phyloP scores from a whole-genome alignment of 108 stramenopile genomes.

The Cyclotella choctawhatcheeana region DNA sequence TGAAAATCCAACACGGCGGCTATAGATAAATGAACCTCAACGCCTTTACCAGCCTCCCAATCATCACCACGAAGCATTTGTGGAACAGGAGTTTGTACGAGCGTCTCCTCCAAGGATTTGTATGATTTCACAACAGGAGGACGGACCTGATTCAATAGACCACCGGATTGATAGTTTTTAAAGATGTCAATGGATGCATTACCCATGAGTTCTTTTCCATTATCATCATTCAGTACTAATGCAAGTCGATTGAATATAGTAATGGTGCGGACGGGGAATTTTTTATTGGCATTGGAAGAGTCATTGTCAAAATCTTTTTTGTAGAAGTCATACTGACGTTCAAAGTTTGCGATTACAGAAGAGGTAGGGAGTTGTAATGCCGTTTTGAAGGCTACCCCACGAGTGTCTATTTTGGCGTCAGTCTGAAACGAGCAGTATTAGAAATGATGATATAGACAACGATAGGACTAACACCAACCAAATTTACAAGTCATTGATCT shows the following conservation, averaged over 20 bases:
- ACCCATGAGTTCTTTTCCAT: slow-evolving; percentile 24
- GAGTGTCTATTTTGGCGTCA: slow-evolving; percentile 57
- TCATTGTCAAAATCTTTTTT: slow-evolving; percentile 42
- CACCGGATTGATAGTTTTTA: slow-evolving; percentile 53
- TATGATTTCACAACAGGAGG: slow-evolving; percentile 55
- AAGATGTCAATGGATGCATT: slow-evolving; percentile 36
- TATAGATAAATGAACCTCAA: slow-evolving; percentile 56
- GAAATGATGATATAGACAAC: neutral
- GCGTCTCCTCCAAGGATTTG: slow-evolving; percentile 48
- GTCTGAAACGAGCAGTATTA: slow-evolving; percentile 9
- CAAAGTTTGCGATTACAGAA: slow-evolving; percentile 52
- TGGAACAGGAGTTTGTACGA: slow-evolving; percentile 54
- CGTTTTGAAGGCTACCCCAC: slow-evolving; percentile 54
- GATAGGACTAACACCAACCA: neutral
- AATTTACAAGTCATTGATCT: neutral
- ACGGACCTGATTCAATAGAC: slow-evolving; percentile 60
- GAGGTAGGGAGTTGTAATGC: slow-evolving; percentile 48
- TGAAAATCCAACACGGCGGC: slow-evolving; percentile 55
- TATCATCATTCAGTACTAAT: slow-evolving; percentile 50
- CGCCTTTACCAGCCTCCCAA: slow-evolving; percentile 63
- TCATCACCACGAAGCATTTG: slow-evolving; percentile 67
- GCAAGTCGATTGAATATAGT: slow-evolving; percentile 65
- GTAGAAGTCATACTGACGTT: slow-evolving; percentile 58
- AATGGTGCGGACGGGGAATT: slow-evolving; percentile 52
- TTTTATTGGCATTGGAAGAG: slow-evolving; percentile 34